A percentile compares a stretch with the other conserved stretches of the same genome.
phyloP scores from a whole-genome alignment of 345 rosid species.

The Ricinus communis region DNA sequence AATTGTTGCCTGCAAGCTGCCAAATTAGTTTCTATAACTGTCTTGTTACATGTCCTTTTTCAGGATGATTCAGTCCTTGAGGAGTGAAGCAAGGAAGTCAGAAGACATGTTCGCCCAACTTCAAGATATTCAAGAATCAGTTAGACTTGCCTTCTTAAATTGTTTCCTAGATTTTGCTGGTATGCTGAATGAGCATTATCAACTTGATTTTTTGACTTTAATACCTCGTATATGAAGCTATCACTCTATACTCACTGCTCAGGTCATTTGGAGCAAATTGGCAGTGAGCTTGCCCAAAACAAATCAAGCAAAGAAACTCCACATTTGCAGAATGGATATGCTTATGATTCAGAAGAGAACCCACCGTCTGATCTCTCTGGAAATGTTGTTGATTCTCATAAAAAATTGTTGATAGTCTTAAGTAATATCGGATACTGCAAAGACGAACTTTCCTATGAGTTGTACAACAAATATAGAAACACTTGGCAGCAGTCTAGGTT shows the following conservation, averaged over 20 bases:
- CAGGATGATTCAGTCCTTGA: constrained; percentile 85
- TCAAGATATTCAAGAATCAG: constrained; percentile 86
- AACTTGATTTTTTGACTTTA: constrained; percentile 11
- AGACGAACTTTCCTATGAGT: constrained; percentile 78
- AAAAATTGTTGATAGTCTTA: constrained; percentile 69
- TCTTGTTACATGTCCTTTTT: constrained; percentile 16
- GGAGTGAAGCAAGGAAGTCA: constrained; percentile 71
- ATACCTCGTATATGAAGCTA: constrained; percentile 12
- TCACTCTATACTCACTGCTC: constrained; percentile 18
- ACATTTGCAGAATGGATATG: constrained; percentile 61
- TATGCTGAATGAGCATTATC: constrained; percentile 28
- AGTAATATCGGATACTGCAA: constrained; percentile 97
- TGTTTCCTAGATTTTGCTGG: constrained; percentile 99
- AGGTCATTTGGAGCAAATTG: constrained; percentile 70
- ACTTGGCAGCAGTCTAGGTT: constrained; percentile 80
- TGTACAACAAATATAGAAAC: constrained; percentile 74
- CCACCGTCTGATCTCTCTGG: constrained; percentile 52
- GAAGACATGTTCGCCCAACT: constrained; percentile 74
- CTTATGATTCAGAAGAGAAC: constrained; percentile 47
- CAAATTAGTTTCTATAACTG: constrained; percentile 1
- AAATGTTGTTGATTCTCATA: constrained; percentile 69
- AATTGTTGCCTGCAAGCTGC: neutral
- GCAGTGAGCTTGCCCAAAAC: constrained; percentile 48
- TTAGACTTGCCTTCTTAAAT: constrained; percentile 85
- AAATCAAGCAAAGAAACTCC: constrained; percentile 51